Base-by-base conservation (phyloP, 306 rosid species). In the Geum urbanum region DNA sequence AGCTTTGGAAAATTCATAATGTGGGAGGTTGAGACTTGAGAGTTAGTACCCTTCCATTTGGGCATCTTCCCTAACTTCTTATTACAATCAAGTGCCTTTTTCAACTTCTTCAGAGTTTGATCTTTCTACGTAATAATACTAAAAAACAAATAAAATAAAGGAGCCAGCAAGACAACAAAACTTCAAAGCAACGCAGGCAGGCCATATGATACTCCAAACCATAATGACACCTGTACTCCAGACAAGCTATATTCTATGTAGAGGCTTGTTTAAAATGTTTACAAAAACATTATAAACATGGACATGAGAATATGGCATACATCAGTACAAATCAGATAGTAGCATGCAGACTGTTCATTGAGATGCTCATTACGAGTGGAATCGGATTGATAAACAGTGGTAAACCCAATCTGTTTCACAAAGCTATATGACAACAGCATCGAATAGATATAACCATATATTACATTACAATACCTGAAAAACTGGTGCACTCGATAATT, bases 391-490 rank as follows among this genome's bases (percentile, higher is more conserved):
- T 24, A 5, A 22, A 24, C 9, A 59, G 64, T 20, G 18, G 14
- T 35, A 59, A 59, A 14, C 0, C 43, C 63, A 35, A 59, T 13
- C 20, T 6, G 37, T 7, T 14, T 1, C 7, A 35, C 5, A 37
- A 5, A 7, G 8, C 1, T 35, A 58, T 58, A 35, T 1, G 7
- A 59, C 14, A 11, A 37, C 16, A 61, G 48, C 27, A 61, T 61
- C 37, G 24, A 9, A 14, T 61, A 15, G 1, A 60, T 37, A 35
- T 60, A 60, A 35, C 16, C 45, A 20, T 54, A 50, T 18, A 18
- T 67, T 67, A 54, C 73, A 69, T 43, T 24, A 43, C 43, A 22
- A 54, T 8, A 39, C 37, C 73, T 53, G 50, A 52, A 52, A 69
- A 12, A 15, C 15, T 20, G 52, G 22, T 40, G 43, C 63, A 40